Evolutionary conservation across 768 basidiomycete genomes (phyloP), one percentile per base, ranked within the genome.

Genomic region (Plicaturopsis crispa): DNA sequence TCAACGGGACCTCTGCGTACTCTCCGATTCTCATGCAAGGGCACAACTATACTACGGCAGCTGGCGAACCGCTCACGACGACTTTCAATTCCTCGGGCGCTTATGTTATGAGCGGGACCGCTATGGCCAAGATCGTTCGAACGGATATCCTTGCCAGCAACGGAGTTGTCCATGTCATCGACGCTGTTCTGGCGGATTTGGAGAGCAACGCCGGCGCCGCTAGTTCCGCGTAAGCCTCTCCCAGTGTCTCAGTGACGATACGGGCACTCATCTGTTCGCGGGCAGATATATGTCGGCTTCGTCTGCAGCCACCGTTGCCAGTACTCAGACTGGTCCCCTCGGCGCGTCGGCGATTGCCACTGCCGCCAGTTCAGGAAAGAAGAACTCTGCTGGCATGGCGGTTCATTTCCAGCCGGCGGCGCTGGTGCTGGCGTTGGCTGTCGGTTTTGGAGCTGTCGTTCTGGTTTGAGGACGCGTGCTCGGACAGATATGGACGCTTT

Each of bases 1-100:
- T 87, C 48, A 85, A 85, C 55, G 83, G 78, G 18, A 70, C 82
- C 1, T 67, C 76, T 1, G 55, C 75, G 8, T 87, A 87, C 61
- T 80, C 80, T 1, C 65, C 76, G 1, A 42, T 59, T 8, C 54
- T 85, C 24, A 38, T 51, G 4, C 46, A 58, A n/a, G 24, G 33
- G 18, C 23, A 48, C 5, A 69, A 61, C 43, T 60, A 59, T 39
- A 71, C 67, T 12, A 78, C 79, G 0, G 75, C 78, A 1, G 73
- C 61, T 0, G 85, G 84, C 16, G 63, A 80, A 49, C 45, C 62
- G 0, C 63, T 78, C 50, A 59, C 51, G 1, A 75, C 80, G 54
- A 48, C 48, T 7, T 53, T 65, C 38, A 86, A 86, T 55, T 56
- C 60, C 0, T 70, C 75, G 4, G 83, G 84, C 2, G 52, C 62